A percentile compares a stretch with the other conserved stretches of the same genome.
Evolutionary conservation across 345 rosid genomes (phyloP).

Genomic region (Bruguiera sexangula): DNA sequence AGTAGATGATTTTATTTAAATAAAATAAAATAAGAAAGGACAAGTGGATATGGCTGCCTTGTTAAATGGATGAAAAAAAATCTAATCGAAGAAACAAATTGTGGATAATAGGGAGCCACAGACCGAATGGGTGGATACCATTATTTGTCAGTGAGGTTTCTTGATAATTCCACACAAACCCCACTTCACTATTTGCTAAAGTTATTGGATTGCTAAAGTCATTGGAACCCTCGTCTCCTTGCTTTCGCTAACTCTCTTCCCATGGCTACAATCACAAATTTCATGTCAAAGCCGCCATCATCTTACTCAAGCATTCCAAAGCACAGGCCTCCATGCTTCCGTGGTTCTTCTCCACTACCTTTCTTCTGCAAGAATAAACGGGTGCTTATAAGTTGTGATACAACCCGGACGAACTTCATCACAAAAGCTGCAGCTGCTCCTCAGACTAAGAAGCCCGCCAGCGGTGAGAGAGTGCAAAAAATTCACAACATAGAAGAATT

Average conservation of each 20-base stretch:
- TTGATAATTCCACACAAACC: background rate
- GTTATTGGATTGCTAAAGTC: background rate
- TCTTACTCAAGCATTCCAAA: slow-evolving; percentile 26
- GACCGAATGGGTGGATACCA: slow-evolving; percentile 2
- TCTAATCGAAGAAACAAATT: background rate
- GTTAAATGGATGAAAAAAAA: background rate
- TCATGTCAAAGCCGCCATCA: slow-evolving; percentile 46
- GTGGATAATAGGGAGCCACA: background rate
- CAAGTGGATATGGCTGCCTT: no score
- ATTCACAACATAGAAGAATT: slow-evolving; percentile 73
- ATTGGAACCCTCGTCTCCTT: background rate
- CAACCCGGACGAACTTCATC: slow-evolving; percentile 4
- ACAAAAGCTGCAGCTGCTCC: slow-evolving; percentile 52
- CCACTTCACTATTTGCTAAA: background rate
- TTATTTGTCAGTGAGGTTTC: background rate
- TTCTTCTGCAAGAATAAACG: background rate
- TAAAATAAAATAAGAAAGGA: no score
- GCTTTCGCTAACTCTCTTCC: background rate
- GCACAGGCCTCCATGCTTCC: slow-evolving; percentile 16
- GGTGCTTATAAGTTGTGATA: slow-evolving; percentile 4
- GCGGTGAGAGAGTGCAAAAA: slow-evolving; percentile 54
- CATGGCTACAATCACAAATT: slow-evolving; percentile 54
- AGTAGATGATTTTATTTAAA: no score
- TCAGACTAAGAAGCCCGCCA: slow-evolving; percentile 32
- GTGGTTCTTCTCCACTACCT: slow-evolving; percentile 20